Conservation (phyloP, 768 basidiomycete genomes). For the Boletus huronensis region DNA sequence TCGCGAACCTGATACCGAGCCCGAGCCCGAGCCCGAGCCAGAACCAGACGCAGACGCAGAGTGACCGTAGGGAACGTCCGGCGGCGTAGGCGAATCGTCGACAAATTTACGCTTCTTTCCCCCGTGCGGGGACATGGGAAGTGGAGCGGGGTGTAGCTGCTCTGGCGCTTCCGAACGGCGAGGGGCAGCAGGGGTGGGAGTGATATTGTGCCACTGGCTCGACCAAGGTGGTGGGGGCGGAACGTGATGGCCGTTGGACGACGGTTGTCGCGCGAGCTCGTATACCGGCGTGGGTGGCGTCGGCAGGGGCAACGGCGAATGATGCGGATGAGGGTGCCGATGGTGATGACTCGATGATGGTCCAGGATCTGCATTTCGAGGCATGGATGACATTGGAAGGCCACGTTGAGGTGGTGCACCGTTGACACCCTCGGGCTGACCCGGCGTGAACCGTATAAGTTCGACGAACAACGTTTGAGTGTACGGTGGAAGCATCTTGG, state of each 20-base stretch:
- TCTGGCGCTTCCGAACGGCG: conserved; percentile 28
- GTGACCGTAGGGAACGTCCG: conserved; percentile 9
- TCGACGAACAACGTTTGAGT: conserved; percentile 72
- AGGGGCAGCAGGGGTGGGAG: conserved; percentile 10
- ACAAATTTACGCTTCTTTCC: conserved; percentile 36
- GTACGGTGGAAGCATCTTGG: conserved; percentile 60
- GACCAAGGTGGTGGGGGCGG: conserved; percentile 36
- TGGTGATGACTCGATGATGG: conserved; percentile 29
- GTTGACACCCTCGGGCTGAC: conserved; percentile 29
- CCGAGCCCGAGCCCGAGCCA: conserved; percentile 11
- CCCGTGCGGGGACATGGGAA: conserved; percentile 27
- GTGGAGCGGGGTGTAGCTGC: conserved; percentile 7
- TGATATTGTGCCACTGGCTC: conserved; percentile 28
- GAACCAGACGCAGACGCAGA: conserved; percentile 3
- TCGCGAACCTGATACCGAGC: conserved; percentile 20
- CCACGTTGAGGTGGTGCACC: conserved; percentile 16
- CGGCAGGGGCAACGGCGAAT: conserved; percentile 30
- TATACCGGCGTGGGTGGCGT: conserved; percentile 35
- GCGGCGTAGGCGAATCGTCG: conserved; percentile 32
- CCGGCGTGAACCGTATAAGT: conserved; percentile 46
- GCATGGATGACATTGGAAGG: conserved; percentile 12
- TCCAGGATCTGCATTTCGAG: conserved; percentile 27
- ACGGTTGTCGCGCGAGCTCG: conserved; percentile 30
- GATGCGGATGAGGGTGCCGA: conserved; percentile 27
- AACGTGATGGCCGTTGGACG: conserved; percentile 34